These are phyloP conservation scores for Lactifluus echinatus DNA, from an alignment of 768 basidiomycete species.

Conservation along the genomic window DNA sequence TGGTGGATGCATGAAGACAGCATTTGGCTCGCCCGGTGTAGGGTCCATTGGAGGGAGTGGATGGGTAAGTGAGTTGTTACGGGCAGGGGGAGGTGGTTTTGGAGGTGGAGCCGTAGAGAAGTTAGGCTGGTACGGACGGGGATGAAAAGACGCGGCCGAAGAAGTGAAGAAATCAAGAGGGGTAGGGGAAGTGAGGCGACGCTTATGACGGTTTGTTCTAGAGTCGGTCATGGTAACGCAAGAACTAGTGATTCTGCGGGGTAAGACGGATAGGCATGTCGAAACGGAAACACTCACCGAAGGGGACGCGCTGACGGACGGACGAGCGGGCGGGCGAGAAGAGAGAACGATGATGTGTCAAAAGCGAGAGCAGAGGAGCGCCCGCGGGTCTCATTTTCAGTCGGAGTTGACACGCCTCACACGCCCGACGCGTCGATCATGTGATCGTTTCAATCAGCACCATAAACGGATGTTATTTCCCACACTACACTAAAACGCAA, in stretches of 20 bases:
- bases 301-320: slow-evolving; percentile 9
- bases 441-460: slow-evolving; percentile 26
- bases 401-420: slow-evolving; percentile 36
- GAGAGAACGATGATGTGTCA: slow-evolving; percentile 1
- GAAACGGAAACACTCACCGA: neutral
- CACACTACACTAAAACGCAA: slow-evolving; percentile 32
- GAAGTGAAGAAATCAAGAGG: slow-evolving; percentile 54
- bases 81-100: slow-evolving; percentile 15
- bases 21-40: slow-evolving; percentile 50
- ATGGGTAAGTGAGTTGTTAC: slow-evolving; percentile 19
- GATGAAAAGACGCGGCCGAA: slow-evolving; percentile 55
- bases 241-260: neutral
- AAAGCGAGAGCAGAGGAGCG: neutral
- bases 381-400: slow-evolving; percentile 26
- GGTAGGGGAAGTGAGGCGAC: slow-evolving; percentile 38
- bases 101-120: slow-evolving; percentile 13
- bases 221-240: slow-evolving; percentile 13
- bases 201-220: slow-evolving; percentile 31
- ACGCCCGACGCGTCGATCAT: slow-evolving; percentile 33
- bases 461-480: neutral
- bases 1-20: slow-evolving; percentile 67
- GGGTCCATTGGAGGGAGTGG: slow-evolving; percentile 41
- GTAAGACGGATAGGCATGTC: neutral
- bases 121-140: slow-evolving; percentile 50
- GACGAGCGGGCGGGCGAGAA: slow-evolving; percentile 6